Evolutionary conservation across 441 rosid species (phyloP).

Genomic region (Breynia disticha): DNA sequence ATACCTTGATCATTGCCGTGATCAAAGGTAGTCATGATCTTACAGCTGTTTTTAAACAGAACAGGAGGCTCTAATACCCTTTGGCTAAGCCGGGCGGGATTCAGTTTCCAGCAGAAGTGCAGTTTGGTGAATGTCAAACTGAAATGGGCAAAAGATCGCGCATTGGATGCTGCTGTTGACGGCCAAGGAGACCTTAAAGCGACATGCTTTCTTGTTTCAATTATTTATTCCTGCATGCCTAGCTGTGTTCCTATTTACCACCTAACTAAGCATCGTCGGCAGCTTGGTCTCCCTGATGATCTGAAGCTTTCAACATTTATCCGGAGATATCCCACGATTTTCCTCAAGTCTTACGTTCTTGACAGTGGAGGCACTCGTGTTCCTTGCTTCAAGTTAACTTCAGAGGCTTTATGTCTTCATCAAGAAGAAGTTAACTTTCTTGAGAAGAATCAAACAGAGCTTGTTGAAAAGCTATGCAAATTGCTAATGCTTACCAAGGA

Average conservation of each 20-base stretch:
- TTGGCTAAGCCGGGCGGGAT: conserved; percentile 25
- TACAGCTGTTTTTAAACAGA: conserved; percentile 16
- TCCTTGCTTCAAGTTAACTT: conserved; percentile 57
- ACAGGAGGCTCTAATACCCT: conserved; percentile 13
- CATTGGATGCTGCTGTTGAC: conserved; percentile 46
- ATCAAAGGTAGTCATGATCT: conserved; percentile 20
- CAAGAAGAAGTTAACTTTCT: conserved; percentile 26
- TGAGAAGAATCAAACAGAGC: conserved; percentile 24
- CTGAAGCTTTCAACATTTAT: conserved; percentile 62
- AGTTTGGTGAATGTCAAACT: conserved; percentile 62
- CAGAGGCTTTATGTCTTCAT: conserved; percentile 37
- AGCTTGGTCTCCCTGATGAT: conserved; percentile 49
- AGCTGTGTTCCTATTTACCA: conserved; percentile 38
- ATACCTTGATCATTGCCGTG: neutral
- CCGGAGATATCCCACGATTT: conserved; percentile 58
- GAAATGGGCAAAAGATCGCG: conserved; percentile 77
- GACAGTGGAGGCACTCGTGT: conserved; percentile 71
- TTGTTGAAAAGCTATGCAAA: conserved; percentile 42
- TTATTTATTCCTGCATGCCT: conserved; percentile 33
- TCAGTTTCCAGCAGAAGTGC: conserved; percentile 38
- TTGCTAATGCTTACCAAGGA: conserved; percentile 67
- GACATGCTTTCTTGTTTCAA: conserved; percentile 42
- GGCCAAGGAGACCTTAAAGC: conserved; percentile 59
- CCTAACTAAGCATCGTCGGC: conserved; percentile 44
- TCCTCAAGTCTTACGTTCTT: conserved; percentile 33